These are phyloP conservation scores for Aspergillus steynii DNA, from an alignment of 495 filamentous ascomycete genomes.

Conservation along the genomic window DNA sequence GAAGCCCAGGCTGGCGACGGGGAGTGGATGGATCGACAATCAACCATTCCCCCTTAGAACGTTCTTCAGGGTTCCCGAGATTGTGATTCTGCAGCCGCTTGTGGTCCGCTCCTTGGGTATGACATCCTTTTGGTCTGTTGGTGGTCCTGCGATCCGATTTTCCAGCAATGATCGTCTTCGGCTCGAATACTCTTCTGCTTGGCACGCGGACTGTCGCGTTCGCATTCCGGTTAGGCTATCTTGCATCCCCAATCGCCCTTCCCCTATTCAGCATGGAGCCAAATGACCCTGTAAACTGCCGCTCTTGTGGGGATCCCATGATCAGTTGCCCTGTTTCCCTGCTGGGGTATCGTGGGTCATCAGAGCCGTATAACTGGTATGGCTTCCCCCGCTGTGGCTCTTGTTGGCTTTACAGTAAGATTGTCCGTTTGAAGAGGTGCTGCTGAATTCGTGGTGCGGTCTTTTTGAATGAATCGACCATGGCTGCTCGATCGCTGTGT, in stretches of 20 bases:
- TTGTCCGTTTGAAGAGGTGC: neutral
- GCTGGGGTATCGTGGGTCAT: neutral
- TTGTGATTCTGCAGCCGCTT: neutral
- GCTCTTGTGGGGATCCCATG: neutral
- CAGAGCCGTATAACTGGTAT: neutral
- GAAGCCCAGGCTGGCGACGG: no score
- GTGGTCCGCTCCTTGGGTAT: neutral
- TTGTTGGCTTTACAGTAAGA: neutral
- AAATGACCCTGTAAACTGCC: neutral
- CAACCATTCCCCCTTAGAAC: neutral
- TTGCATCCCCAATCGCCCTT: neutral
- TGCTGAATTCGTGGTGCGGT: neutral
- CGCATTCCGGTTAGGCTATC: neutral
- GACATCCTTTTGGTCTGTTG: neutral
- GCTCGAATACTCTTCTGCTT: neutral
- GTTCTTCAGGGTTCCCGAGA: neutral
- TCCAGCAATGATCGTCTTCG: constrained; percentile 9
- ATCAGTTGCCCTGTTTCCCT: neutral
- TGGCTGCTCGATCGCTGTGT: neutral
- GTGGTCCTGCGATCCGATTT: neutral
- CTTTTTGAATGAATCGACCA: neutral
- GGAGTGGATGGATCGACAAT: neutral
- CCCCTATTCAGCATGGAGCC: neutral
- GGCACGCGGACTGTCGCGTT: constrained; percentile 1
- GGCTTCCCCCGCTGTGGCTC: neutral